Evolutionary conservation across 345 rosid species (phyloP), one percentile per base, ranked within the genome.

Genomic region (Eucalyptus marginata): DNA sequence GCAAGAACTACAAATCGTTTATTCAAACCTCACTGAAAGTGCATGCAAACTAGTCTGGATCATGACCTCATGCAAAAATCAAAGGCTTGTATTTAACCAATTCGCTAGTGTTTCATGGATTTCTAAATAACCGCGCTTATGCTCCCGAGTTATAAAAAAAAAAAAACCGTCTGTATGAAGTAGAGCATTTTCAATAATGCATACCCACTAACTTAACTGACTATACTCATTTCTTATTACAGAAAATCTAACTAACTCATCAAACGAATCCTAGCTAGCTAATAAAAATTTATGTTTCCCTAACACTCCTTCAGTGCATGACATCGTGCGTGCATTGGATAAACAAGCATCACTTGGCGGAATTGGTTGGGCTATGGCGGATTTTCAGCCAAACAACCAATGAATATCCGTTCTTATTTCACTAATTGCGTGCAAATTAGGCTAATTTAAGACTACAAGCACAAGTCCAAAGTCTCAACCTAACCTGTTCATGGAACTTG

Each of bases 361-460:
- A 36, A 18, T 18, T 2, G 25, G 44, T 71, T 36, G 44, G 4
- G 25, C 18, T 10, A 22, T 11, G 24, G 25, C 0, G 1, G 81
- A 33, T 18, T 71, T 71, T 71, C 24, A 36, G 44, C 81, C 22
- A 12, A 20, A 3, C 10, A 40, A 20, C 0, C 2, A 44, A 76
- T 36, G 47, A 76, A 7, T 25, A 76, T 76, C 8, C 3, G 1
- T 10, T 36, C 27, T 76, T 40, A 36, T 76, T 25, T 76, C 83
- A 20, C 13, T 7, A 20, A 40, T 2, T 12, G 4, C 47, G 6
- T 40, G 83, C 83, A 76, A 76, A 76, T 24, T 20, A 10, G 0
- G 15, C 8, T 76, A 76, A 4, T 20, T 36, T 18, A 76, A 12
- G 83, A 36, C 15, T 24, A 40, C 13, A 40, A 10, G 29, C 80